phyloP scores from a whole-genome alignment of 169 alveolate species.

The Eimeria brunetti region DNA sequence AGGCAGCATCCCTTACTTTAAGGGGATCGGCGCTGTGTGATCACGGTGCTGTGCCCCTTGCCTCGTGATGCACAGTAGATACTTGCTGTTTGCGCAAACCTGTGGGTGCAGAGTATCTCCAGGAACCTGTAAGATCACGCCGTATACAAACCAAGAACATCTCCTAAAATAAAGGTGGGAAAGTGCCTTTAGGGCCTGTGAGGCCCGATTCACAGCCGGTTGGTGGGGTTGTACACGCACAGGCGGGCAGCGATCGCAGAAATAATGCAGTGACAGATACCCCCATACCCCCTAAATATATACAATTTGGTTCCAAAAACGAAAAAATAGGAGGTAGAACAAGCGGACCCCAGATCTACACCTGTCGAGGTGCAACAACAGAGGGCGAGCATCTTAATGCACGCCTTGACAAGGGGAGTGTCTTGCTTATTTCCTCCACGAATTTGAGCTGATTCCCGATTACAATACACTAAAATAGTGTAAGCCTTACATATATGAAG shows the following conservation, averaged over 20 bases:
- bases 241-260: neutral
- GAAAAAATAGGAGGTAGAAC: neutral
- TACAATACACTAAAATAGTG: neutral
- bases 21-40: neutral
- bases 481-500: neutral
- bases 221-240: conserved; percentile 10
- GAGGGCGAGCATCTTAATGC: conserved; percentile 53
- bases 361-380: neutral
- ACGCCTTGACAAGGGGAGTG: conserved; percentile 28
- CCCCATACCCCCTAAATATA: neutral
- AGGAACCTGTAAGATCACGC: neutral
- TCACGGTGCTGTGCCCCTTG: conserved; percentile 4
- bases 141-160: neutral
- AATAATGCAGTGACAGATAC: neutral
- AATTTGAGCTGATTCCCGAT: neutral
- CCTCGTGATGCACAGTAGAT: conserved; percentile 7
- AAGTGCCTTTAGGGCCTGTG: neutral
- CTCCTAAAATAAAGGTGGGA: neutral
- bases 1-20: neutral
- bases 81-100: neutral
- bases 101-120: neutral
- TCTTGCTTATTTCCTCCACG: conserved; percentile 51
- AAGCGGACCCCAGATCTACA: neutral
- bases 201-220: neutral
- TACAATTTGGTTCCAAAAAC: neutral